Evolutionary conservation across 73 alveolate species (phyloP), one percentile per base, ranked within the genome.

Genomic region (Tetrahymena malaccensis): DNA sequence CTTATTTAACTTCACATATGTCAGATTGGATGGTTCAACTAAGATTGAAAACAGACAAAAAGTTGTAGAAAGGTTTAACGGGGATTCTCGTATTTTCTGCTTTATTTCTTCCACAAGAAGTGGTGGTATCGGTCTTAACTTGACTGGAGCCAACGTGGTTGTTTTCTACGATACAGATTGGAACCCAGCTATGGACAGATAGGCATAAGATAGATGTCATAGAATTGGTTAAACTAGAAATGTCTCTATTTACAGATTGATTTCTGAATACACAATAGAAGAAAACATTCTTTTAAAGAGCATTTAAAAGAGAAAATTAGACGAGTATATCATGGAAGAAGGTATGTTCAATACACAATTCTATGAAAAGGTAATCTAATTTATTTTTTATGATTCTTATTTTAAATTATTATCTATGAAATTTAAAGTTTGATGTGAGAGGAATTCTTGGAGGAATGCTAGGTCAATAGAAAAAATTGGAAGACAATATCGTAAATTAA

Each of bases 171-270:
- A 99, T 95, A 99, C 99, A 1, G 99, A 99, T 96, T 99, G 99
- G 99, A 99, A 99, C 95, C 99, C 99, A 4, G 99, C 99, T 34
- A 99, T 99, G 99, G 99, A 99, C 97, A 99, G 99, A 96, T 98
- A 99, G 96, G 99, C 99, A n/a, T 98, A 99, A 94, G 99, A 99
- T 95, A 96, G 99, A 34, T 99, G 99, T 85, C 99, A 99, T 94
- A 97, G 99, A 95, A 99, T 99, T 10, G 99, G 99, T n/a, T 99
- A 99, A 96, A 97, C 99, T n/a, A 98, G 99, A 94, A 98, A 99
- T 31, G 99, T 99, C 43, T 99, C 99, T 96, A 99, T 99, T 94
- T 99, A 99, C 96, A 96, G 99, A 55, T 97, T 99, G 85, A 98
- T 99, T 95, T 84, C 97, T 10, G 84, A 57, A 34, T 85, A 85